A percentile compares a stretch with the other conserved stretches of the same genome.
Conservation (phyloP, 2,329 filamentous ascomycete genomes). For the Fonsecaea multimorphosa region DNA sequence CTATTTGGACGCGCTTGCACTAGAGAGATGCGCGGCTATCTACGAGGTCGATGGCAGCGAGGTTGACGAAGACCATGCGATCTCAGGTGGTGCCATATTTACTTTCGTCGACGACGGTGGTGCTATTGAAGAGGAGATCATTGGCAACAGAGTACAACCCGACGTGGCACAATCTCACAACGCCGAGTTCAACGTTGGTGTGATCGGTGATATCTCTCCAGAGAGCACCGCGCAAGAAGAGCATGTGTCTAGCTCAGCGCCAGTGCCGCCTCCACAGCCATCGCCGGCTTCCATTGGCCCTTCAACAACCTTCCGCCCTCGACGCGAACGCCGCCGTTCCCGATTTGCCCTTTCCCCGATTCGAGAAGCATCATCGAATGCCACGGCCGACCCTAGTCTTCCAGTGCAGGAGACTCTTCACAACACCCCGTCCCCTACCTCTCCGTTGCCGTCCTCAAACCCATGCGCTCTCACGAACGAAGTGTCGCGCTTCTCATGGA, state of each 20-base stretch:
- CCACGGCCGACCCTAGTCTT: not conserved
- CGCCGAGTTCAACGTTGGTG: not conserved
- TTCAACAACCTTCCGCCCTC: not conserved
- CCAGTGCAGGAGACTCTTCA: not conserved
- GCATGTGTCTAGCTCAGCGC: not conserved
- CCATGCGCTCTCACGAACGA: not conserved
- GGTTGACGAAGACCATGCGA: not conserved
- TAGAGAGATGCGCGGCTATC: not conserved
- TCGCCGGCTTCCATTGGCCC: not conserved
- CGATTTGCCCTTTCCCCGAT: not conserved
- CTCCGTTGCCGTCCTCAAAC: constrained; percentile 4
- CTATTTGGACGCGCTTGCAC: not conserved
- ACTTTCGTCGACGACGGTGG: not conserved
- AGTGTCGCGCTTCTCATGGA: not conserved
- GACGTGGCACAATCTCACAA: not conserved
- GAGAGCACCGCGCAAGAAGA: not conserved
- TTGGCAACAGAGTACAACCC: not conserved
- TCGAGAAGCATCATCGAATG: not conserved
- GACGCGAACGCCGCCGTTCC: not conserved
- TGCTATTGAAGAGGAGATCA: constrained; percentile 3
- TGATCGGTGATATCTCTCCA: not conserved
- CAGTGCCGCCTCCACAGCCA: not conserved
- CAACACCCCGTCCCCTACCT: no score
- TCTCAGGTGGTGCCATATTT: not conserved
- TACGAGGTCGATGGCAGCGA: not conserved